A percentile compares a stretch with the other conserved stretches of the same genome.
These are phyloP conservation scores for Aspergillus ostianus DNA, from an alignment of 495 filamentous ascomycete genomes.

Conservation along the genomic window DNA sequence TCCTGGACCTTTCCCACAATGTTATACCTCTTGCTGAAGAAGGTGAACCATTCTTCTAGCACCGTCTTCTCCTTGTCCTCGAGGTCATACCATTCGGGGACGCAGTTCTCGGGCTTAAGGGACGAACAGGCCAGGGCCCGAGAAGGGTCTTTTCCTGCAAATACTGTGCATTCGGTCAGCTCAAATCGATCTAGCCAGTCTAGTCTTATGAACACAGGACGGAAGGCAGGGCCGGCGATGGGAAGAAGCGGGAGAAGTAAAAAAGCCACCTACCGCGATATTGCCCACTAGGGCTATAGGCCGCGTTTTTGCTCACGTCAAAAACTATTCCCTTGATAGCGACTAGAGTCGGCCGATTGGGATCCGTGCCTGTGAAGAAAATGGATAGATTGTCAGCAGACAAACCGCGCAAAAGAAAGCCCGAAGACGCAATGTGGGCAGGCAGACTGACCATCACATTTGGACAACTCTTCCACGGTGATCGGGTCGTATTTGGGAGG, in stretches of 20 bases:
- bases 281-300: constrained; percentile 77
- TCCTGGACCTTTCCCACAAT: constrained; percentile 76
- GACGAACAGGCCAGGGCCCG: constrained; percentile 84
- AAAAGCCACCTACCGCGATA: constrained; percentile 67
- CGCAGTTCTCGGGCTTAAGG: constrained; percentile 80
- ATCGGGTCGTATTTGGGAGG: constrained; percentile 90
- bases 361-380: constrained; percentile 48
- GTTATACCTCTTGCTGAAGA: constrained; percentile 95
- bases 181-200: constrained; percentile 9
- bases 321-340: constrained; percentile 97
- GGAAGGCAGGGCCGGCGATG: neutral
- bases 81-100: constrained; percentile 81
- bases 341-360: constrained; percentile 75
- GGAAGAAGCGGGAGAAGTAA: neutral
- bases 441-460: constrained; percentile 68
- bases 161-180: constrained; percentile 56
- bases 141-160: constrained; percentile 92
- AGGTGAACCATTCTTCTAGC: constrained; percentile 88
- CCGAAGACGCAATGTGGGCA: neutral
- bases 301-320: constrained; percentile 82
- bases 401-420: neutral
- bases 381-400: neutral
- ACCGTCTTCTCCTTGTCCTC: constrained; percentile 81
- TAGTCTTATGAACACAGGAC: constrained; percentile 1
- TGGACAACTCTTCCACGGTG: constrained; percentile 66